Conservation (phyloP, 768 basidiomycete genomes). For the Solioccasus polychromus region DNA sequence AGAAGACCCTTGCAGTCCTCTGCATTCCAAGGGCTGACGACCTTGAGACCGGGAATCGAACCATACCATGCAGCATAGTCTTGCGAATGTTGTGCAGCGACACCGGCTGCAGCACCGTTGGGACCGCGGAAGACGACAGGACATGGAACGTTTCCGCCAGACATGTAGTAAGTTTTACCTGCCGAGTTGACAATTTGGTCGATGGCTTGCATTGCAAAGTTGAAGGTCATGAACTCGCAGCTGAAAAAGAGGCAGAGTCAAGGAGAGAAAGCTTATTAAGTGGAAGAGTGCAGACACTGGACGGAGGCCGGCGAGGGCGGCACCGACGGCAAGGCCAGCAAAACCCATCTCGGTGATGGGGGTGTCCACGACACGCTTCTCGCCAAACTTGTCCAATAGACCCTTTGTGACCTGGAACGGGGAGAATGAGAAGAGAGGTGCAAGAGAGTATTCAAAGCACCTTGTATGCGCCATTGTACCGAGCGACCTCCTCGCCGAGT, state of each 20-base stretch:
- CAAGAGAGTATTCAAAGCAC: conserved; percentile 34
- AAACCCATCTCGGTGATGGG: conserved; percentile 99
- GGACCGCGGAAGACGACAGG: conserved; percentile 99
- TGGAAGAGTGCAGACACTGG: conserved; percentile 68
- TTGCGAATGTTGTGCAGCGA: conserved; percentile 95
- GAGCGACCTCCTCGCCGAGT: conserved; percentile 96
- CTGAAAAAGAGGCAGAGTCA: conserved; percentile 36
- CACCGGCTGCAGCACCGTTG: conserved; percentile 97
- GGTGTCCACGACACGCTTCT: conserved; percentile 96
- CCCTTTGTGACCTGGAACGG: conserved; percentile 87
- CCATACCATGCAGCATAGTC: conserved; percentile 97
- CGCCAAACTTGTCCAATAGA: conserved; percentile 97
- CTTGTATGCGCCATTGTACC: conserved; percentile 98
- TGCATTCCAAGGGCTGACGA: conserved; percentile 96
- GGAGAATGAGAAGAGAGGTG: conserved; percentile 11
- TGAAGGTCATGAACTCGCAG: conserved; percentile 99
- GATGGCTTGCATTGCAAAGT: conserved; percentile 99
- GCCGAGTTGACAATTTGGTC: conserved; percentile 99
- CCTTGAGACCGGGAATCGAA: conserved; percentile 92
- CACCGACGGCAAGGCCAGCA: conserved; percentile 92
- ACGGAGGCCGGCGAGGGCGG: conserved; percentile 90
- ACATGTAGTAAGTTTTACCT: conserved; percentile 99
- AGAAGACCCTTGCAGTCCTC: conserved; percentile 98
- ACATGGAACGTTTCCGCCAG: conserved; percentile 97
- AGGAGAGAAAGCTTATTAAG: neutral